A percentile compares a stretch with the other conserved stretches of the same genome.
These are phyloP conservation scores for Pontederia crassipes DNA, from an alignment of 176 grass and related monocot genomes.

Conservation along the genomic window DNA sequence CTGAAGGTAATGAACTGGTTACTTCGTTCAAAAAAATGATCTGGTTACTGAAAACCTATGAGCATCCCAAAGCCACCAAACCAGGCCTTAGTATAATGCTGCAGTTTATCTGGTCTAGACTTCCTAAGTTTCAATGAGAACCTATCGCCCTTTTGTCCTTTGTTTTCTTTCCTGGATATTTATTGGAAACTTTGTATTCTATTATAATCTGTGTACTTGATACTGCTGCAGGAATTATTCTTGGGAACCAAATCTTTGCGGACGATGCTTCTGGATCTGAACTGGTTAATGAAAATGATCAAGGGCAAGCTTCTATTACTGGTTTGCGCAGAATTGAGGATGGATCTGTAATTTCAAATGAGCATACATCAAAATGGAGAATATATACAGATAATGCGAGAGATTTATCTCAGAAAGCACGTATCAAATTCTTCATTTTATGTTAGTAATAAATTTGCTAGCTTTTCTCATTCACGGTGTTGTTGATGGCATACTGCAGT, in stretches of 20 bases:
- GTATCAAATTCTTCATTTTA: constrained; percentile 25
- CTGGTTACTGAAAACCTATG: no score
- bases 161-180: not conserved
- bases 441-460: constrained; percentile 2
- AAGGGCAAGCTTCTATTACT: constrained; percentile 32
- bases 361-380: constrained; percentile 82
- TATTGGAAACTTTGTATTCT: not conserved
- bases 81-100: not conserved
- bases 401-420: constrained; percentile 63
- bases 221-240: constrained; percentile 37
- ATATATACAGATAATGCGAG: constrained; percentile 71
- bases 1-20: no score
- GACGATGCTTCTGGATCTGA: constrained; percentile 40
- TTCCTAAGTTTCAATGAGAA: no score
- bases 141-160: no score
- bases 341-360: constrained; percentile 81
- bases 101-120: not conserved
- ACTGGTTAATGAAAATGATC: constrained; percentile 32
- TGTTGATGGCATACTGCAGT: not conserved
- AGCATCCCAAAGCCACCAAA: not conserved
- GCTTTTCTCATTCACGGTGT: constrained; percentile 9
- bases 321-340: constrained; percentile 57
- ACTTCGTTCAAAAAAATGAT: no score
- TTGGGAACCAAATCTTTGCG: constrained; percentile 38
- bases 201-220: constrained; percentile 8